Base-by-base conservation (phyloP, 371 early-diverging fungal species). In the Haplosporangium sp. region DNA sequence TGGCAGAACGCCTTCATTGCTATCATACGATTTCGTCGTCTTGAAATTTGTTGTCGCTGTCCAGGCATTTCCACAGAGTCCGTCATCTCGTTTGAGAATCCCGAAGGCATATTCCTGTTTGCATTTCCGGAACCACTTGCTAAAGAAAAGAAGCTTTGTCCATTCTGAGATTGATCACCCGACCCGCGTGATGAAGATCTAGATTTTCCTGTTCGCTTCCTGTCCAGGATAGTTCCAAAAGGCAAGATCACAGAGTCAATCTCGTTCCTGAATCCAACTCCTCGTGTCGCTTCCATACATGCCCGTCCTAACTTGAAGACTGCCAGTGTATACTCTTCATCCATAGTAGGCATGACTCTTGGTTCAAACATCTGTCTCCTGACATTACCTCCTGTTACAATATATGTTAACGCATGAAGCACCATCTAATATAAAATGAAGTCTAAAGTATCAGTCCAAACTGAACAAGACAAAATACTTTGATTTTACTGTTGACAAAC, bases 221-320 rank as follows among this genome's bases (percentile, higher is more conserved):
- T 67, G 19, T 83, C 83, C 27, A 83, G 52, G 8, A 79, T 61
- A 15, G 83, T 83, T 6, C 83, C 83, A 47, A 74, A 37, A 1
- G 79, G 79, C 1, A 78, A 48, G 1, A 77, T 69, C 3, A 83
- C 72, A 0, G 75, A 75, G 52, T 83, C 83, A 15, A 72, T 72
- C 57, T 84, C 84, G 57, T 83, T 79, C 38, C 77, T 72, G 52
- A 84, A 72, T 17, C 82, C 77, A 11, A 77, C 71, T 0, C 82
- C 81, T 10, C 72, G 63, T 15, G 84, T 77, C 1, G 85, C 82
- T 50, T 84, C 84, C 72, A 85, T 74, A 53, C 82, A 82, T 17
- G 84, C 84, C 53, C 84, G 69, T 15, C 82, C 84, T 7, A 85
- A 27, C 47, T 85, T 85, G 71, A 84, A 85, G 1, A 85, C 70